Evolutionary conservation across 257 asterid species (phyloP).

Genomic region (Misopates orontium): DNA sequence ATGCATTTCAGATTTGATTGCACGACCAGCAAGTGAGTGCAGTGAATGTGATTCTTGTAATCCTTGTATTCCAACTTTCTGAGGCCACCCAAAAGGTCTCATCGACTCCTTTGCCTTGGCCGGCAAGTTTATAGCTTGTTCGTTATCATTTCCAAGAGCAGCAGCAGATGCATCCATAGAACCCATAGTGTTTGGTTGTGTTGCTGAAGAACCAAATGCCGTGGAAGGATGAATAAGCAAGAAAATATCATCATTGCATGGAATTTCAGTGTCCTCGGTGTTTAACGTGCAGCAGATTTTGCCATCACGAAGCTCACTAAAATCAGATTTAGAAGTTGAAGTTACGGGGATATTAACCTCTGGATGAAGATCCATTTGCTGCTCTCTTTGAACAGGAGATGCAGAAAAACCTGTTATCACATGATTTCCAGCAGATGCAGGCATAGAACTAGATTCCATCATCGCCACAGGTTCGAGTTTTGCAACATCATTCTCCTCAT

Average conservation of each 20-base stretch:
- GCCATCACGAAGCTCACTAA: conserved; percentile 47
- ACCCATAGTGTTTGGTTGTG: conserved; percentile 41
- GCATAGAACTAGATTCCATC: conserved; percentile 31
- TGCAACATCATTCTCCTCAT: conserved; percentile 34
- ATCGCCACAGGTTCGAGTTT: conserved; percentile 38
- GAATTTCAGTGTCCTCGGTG: conserved; percentile 91
- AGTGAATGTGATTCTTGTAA: conserved; percentile 34
- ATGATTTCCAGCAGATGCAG: conserved; percentile 36
- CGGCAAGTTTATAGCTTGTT: conserved; percentile 38
- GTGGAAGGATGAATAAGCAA: conserved; percentile 89
- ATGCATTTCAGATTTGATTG: conserved; percentile 44
- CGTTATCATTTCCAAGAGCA: conserved; percentile 40
- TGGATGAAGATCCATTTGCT: conserved; percentile 35
- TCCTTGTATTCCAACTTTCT: conserved; percentile 44
- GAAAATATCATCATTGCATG: conserved; percentile 98
- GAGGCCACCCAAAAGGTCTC: conserved; percentile 49
- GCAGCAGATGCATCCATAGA: conserved; percentile 39
- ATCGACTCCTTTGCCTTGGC: conserved; percentile 45
- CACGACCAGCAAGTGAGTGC: conserved; percentile 37
- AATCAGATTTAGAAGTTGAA: conserved; percentile 41
- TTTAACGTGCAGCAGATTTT: conserved; percentile 61
- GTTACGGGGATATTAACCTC: conserved; percentile 44
- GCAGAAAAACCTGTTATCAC: conserved; percentile 35
- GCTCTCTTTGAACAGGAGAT: conserved; percentile 33
- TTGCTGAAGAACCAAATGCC: conserved; percentile 54